Percentiles rank a stretch among this genome's conserved stretches.
Conservation (phyloP, 2,329 filamentous ascomycete genomes). For the Sporothrix protearum region DNA sequence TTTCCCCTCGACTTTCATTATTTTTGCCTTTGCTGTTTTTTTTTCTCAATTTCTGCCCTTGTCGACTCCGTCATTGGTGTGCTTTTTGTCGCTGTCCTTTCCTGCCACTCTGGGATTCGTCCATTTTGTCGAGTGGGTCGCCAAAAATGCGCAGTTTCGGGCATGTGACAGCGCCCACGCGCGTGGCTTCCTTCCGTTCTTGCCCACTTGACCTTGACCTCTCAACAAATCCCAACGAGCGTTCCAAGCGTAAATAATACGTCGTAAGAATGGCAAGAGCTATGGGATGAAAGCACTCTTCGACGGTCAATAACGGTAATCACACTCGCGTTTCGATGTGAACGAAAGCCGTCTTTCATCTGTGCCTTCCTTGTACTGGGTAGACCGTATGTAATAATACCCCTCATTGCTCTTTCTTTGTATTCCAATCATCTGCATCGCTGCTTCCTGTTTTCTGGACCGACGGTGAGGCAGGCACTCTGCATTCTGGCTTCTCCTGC, state of each 20-base stretch:
- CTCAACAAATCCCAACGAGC: constrained; percentile 24
- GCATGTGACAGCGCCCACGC: constrained; percentile 28
- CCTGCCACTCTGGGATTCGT: not conserved
- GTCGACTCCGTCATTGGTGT: not conserved
- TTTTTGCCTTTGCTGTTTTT: constrained; percentile 18
- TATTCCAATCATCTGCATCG: not conserved
- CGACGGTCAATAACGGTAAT: constrained; percentile 3
- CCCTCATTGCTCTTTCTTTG: not conserved
- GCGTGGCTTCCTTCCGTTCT: constrained; percentile 8
- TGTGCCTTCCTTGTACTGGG: not conserved
- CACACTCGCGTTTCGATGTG: not conserved
- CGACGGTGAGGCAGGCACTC: constrained; percentile 2
- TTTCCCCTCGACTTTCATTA: not conserved
- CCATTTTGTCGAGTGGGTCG: not conserved
- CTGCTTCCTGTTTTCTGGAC: not conserved
- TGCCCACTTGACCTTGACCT: constrained; percentile 1
- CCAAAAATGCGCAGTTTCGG: not conserved
- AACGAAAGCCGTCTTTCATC: not conserved
- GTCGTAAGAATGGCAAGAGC: not conserved
- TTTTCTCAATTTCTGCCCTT: not conserved
- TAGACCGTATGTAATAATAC: not conserved
- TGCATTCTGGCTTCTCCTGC: constrained; percentile 11
- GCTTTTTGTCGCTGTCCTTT: not conserved
- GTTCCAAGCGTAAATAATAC: not conserved
- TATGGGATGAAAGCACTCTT: not conserved